These are phyloP conservation scores for Colletotrichum zoysiae DNA, from an alignment of 2,329 filamentous ascomycete genomes.

Conservation along the genomic window DNA sequence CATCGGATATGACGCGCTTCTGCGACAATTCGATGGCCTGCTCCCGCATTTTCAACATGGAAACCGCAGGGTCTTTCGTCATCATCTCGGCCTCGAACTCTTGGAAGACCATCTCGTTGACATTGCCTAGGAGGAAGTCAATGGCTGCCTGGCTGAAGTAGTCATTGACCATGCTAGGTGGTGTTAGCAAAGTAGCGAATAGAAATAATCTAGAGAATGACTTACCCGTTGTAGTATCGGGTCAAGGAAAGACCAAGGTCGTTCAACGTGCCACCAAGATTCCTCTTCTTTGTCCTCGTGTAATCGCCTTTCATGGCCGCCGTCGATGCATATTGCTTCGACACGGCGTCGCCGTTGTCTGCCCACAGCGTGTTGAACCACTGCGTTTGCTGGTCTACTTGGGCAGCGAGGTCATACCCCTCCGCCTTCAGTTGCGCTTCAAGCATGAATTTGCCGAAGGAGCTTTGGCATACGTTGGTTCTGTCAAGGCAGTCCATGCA, in stretches of 20 bases:
- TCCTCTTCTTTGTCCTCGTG: constrained; percentile 88
- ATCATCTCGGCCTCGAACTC: constrained; percentile 97
- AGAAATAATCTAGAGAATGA: constrained; percentile 14
- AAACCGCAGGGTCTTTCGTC: constrained; percentile 90
- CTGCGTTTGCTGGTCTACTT: constrained; percentile 81
- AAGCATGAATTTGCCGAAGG: constrained; percentile 85
- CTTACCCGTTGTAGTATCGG: constrained; percentile 76
- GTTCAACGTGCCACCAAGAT: constrained; percentile 91
- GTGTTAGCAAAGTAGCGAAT: constrained; percentile 15
- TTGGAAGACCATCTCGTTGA: constrained; percentile 86
- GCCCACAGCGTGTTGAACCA: constrained; percentile 99
- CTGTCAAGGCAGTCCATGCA: constrained; percentile 99
- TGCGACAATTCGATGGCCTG: constrained; percentile 91
- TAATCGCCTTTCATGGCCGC: constrained; percentile 97
- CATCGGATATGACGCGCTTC: constrained; percentile 86
- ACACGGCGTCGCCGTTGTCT: constrained; percentile 96
- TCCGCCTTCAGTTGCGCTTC: constrained; percentile 83
- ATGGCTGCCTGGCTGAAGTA: constrained; percentile 97
- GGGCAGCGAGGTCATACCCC: constrained; percentile 80
- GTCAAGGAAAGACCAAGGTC: constrained; percentile 92
- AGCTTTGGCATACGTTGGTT: constrained; percentile 96
- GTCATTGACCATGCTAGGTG: constrained; percentile 90
- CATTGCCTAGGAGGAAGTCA: constrained; percentile 92
- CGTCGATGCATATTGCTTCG: constrained; percentile 94
- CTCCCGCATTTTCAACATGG: constrained; percentile 85